Evolutionary conservation across 805 yeast genomes (phyloP).

Genomic region (Lachancea meyersii): DNA sequence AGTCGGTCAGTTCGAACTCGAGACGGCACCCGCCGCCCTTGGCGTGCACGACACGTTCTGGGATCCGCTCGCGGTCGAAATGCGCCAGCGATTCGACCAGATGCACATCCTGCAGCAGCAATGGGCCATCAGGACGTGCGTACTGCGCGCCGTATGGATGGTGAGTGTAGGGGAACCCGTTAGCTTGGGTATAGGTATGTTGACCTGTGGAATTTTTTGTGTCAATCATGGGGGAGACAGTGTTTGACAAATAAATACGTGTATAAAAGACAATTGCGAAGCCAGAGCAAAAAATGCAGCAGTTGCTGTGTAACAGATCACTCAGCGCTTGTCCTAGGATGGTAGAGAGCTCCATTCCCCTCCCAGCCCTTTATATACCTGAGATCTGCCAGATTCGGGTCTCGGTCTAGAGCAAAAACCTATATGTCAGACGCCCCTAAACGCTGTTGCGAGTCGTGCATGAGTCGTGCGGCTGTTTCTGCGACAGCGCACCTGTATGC

Average conservation of each 20-base stretch:
- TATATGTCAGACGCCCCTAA: too few species aligned
- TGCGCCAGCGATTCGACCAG: conserved; percentile 51
- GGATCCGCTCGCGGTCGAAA: conserved; percentile 58
- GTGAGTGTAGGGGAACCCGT: conserved; percentile 47
- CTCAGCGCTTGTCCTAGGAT: too few species aligned
- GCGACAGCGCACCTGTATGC: too few species aligned
- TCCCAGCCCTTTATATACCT: too few species aligned
- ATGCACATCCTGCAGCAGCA: conserved; percentile 53
- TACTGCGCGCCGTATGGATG: conserved; percentile 51
- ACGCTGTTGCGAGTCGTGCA: too few species aligned
- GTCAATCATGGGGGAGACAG: conserved; percentile 3
- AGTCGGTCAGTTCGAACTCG: conserved; percentile 52
- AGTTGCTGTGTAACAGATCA: too few species aligned
- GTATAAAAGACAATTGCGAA: too few species aligned
- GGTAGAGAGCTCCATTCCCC: too few species aligned
- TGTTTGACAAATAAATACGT: background rate
- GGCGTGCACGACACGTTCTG: conserved; percentile 65
- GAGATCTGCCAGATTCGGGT: too few species aligned
- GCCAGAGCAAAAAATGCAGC: too few species aligned
- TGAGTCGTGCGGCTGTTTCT: too few species aligned
- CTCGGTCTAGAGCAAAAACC: too few species aligned
- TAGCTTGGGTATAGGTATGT: conserved; percentile 37
- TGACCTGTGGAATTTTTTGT: conserved; percentile 8
- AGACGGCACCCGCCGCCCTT: conserved; percentile 62
- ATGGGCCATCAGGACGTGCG: conserved; percentile 52